Base-by-base conservation (phyloP, 2,329 filamentous ascomycete genomes). In the Hymenoscyphus fraxineus region DNA sequence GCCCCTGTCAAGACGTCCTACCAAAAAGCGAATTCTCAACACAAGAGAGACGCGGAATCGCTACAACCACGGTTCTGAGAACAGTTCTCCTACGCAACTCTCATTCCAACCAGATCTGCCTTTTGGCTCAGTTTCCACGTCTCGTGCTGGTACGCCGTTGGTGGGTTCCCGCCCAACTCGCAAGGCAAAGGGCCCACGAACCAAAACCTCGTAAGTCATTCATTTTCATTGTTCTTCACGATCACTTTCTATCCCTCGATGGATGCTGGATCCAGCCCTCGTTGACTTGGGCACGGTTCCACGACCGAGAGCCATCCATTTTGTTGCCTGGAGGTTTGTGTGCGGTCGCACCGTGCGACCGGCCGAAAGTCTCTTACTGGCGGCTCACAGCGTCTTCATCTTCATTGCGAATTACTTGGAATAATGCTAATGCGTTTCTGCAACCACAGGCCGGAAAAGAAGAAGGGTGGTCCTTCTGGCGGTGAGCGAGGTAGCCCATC, bases 361-460 rank as follows among this genome's bases (percentile, higher is more conserved):
- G 55, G 64, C 60, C 60, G 57, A 40, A 58, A 38, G 61, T 65
- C 62, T 47, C 56, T 4, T 38, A 35, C 31, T 22, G 19, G 35
- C 54, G 54, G 19, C 31, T 38, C n/a, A 64, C 61, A 58, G 47
- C 10, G 47, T 27, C 58, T 59, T 65, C 56, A 59, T 51, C 31
- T 32, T 31, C 31, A 40, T 19, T 39, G 40, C 19, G 12, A 22
- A 22, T n/a, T 32, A 16, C 38, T 19, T 13, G 47, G 56, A 68
- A 64, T 38, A 64, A 64, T 68, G 66, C 70, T 73, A 68, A 73
- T 64, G 41, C 62, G 58, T 59, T 63, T 62, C 39, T 62, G 56
- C 59, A 54, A 40, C 58, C 65, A 68, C 75, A 93, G 90, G 70
- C 90, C 90, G 56, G 83, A 89, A 77, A 93, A 93, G 80, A 92